phyloP scores from a whole-genome alignment of 2,329 filamentous ascomycete species.

The Diaporthe velutina region DNA sequence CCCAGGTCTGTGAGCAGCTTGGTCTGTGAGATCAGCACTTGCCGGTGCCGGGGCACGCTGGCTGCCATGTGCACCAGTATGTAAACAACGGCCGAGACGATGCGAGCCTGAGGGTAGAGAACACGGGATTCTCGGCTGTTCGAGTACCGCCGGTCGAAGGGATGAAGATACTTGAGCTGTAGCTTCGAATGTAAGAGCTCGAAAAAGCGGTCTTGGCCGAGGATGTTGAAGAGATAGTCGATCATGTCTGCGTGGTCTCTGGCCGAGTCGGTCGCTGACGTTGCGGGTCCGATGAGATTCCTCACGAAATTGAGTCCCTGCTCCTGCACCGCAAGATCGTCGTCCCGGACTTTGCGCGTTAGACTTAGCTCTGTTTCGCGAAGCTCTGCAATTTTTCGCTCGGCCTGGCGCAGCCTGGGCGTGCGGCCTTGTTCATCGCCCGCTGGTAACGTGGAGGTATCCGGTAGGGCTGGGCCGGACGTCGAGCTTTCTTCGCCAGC shows the following conservation, averaged over 20 bases:
- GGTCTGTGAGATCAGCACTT: conserved; percentile 81
- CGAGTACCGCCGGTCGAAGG: conserved; percentile 59
- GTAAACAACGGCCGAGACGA: conserved; percentile 83
- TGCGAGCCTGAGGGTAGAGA: conserved; percentile 72
- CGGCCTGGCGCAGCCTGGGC: conserved; percentile 61
- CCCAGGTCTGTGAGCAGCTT: conserved; percentile 80
- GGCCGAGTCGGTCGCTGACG: conserved; percentile 63
- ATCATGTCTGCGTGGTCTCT: conserved; percentile 79
- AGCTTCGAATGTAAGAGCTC: conserved; percentile 85
- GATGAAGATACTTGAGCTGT: conserved; percentile 69
- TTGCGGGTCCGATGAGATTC: conserved; percentile 82
- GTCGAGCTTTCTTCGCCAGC: conserved; percentile 55
- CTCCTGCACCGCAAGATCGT: conserved; percentile 89
- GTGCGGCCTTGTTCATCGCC: conserved; percentile 49
- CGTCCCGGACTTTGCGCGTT: conserved; percentile 75
- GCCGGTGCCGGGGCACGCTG: conserved; percentile 81
- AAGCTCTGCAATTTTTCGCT: conserved; percentile 62
- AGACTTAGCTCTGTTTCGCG: conserved; percentile 78
- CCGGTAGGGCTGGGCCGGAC: conserved; percentile 42
- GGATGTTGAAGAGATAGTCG: conserved; percentile 81
- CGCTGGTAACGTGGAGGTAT: conserved; percentile 38
- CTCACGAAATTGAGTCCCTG: conserved; percentile 91
- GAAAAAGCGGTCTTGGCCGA: conserved; percentile 84
- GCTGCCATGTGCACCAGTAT: conserved; percentile 92
- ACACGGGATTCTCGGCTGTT: conserved; percentile 54